A percentile compares a stretch with the other conserved stretches of the same genome.
These are phyloP conservation scores for Tylopilus orsonianus DNA, from an alignment of 1,284 basidiomycete species.

Conservation along the genomic window DNA sequence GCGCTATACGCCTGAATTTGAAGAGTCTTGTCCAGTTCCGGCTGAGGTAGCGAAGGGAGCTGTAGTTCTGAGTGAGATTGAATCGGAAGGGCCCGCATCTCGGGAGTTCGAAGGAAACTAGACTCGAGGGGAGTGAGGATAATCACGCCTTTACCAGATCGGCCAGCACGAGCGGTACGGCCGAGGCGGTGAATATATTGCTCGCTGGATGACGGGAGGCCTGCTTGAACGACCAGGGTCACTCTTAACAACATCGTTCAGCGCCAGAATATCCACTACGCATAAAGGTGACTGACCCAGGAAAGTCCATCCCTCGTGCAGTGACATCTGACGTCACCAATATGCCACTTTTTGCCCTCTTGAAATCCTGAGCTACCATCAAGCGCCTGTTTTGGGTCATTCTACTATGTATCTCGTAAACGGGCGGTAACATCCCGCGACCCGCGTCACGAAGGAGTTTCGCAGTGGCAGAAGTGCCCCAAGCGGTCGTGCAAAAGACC, in stretches of 20 bases:
- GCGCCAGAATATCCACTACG: slow-evolving; percentile 48
- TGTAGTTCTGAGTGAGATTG: slow-evolving; percentile 27
- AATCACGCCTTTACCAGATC: slow-evolving; percentile 63
- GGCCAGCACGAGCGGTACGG: slow-evolving; percentile 83
- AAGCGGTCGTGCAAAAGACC: slow-evolving; percentile 70
- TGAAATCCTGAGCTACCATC: slow-evolving; percentile 53
- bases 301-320: slow-evolving; percentile 88
- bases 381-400: slow-evolving; percentile 45
- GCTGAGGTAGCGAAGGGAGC: slow-evolving; percentile 26
- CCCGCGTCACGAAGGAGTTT: slow-evolving; percentile 40
- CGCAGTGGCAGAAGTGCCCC: slow-evolving; percentile 57
- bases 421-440: slow-evolving; percentile 36
- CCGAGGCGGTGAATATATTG: slow-evolving; percentile 93
- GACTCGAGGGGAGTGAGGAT: slow-evolving; percentile 56
- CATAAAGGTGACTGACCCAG: slow-evolving; percentile 53
- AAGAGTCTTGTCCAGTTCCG: slow-evolving; percentile 34
- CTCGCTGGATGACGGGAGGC: slow-evolving; percentile 78
- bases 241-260: slow-evolving; percentile 37
- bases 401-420: slow-evolving; percentile 50
- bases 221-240: slow-evolving; percentile 60
- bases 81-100: slow-evolving; percentile 44
- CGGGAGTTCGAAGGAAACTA: slow-evolving; percentile 49
- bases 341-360: slow-evolving; percentile 42
- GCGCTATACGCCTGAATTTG: slow-evolving; percentile 56
- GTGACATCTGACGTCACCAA: slow-evolving; percentile 91